phyloP scores from a whole-genome alignment of 495 filamentous ascomycete species.

The Diplogelasinospora grovesii region DNA sequence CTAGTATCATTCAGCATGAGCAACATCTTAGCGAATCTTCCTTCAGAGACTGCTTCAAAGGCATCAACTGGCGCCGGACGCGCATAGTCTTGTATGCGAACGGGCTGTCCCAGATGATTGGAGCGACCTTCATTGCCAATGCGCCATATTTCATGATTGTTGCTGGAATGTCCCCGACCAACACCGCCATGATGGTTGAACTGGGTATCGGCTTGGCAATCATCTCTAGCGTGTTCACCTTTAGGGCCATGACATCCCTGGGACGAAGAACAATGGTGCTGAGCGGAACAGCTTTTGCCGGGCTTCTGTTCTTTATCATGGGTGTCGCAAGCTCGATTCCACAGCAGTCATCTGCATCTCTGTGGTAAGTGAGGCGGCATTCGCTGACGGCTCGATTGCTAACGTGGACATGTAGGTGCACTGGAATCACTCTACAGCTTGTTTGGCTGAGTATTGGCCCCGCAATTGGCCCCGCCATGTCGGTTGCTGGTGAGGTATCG shows the following conservation, averaged over 20 bases:
- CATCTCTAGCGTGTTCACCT: too few relatives aligned
- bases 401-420: too few relatives aligned
- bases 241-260: too few relatives aligned
- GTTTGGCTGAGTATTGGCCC: constrained; percentile 17
- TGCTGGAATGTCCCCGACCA: constrained; percentile 16
- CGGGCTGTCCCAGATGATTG: constrained; percentile 19
- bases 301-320: too few relatives aligned
- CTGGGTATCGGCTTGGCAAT: constrained; percentile 20
- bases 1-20: too few relatives aligned
- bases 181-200: constrained; percentile 19
- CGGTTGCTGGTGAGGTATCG: constrained; percentile 24
- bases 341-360: too few relatives aligned
- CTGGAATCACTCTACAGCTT: constrained; percentile 12
- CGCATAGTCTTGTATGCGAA: constrained; percentile 22
- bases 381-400: too few relatives aligned
- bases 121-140: constrained; percentile 18
- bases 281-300: too few relatives aligned
- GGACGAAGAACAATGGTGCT: too few relatives aligned
- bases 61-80: constrained; percentile 26
- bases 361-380: too few relatives aligned
- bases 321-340: too few relatives aligned
- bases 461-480: constrained; percentile 18
- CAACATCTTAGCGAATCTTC: too few relatives aligned
- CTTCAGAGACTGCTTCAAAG: constrained; percentile 23
- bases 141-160: constrained; percentile 22